phyloP scores from a whole-genome alignment of 108 stramenopile species.

The Discostella pseudostelligera region DNA sequence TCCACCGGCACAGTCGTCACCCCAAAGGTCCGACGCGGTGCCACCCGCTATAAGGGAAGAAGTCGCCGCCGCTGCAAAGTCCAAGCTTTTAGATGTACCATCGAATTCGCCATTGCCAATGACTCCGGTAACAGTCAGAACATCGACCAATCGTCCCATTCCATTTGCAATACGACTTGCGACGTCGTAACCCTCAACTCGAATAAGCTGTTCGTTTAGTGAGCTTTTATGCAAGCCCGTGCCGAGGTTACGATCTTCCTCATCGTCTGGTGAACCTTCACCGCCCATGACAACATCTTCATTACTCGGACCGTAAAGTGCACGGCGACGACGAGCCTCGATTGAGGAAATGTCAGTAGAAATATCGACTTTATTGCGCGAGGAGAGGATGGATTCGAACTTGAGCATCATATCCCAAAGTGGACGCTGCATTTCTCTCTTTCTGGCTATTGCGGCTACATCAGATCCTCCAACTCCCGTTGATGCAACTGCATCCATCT shows the following conservation, averaged over 20 bases:
- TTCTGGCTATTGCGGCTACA: constrained; percentile 20
- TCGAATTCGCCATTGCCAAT: constrained; percentile 64
- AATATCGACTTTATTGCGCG: constrained; percentile 33
- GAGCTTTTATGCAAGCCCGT: constrained; percentile 67
- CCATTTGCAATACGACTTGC: constrained; percentile 79
- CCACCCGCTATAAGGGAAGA: constrained; percentile 41
- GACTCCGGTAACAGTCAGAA: constrained; percentile 72
- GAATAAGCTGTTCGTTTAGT: constrained; percentile 75
- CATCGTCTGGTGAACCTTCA: constrained; percentile 45
- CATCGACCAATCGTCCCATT: constrained; percentile 71
- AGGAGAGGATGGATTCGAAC: constrained; percentile 70
- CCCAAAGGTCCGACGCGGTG: constrained; percentile 35
- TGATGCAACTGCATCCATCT: constrained; percentile 40
- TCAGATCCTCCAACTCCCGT: constrained; percentile 21
- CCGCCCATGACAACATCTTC: constrained; percentile 81
- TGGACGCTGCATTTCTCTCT: constrained; percentile 50
- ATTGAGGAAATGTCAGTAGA: constrained; percentile 57
- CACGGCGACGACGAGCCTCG: constrained; percentile 70
- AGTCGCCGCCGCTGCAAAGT: constrained; percentile 43
- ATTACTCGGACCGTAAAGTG: constrained; percentile 70
- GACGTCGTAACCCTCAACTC: constrained; percentile 77
- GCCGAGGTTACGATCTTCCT: constrained; percentile 44
- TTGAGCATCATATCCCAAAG: constrained; percentile 88
- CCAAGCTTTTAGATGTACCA: constrained; percentile 24
- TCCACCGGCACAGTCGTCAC: constrained; percentile 64